Conservation (phyloP, 768 basidiomycete genomes). For the Leccinum fibrillosum region DNA sequence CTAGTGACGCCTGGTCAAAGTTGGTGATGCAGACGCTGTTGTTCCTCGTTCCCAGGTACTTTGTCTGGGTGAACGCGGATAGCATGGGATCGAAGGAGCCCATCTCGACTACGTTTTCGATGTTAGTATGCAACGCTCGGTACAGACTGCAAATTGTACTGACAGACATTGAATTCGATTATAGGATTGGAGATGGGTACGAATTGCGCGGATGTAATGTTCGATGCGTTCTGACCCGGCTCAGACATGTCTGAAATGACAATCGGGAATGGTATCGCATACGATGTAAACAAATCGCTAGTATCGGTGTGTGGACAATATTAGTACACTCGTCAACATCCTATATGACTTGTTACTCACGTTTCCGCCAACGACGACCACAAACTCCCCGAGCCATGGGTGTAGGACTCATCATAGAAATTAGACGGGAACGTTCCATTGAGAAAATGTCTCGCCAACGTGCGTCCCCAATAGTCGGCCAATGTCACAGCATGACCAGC, state of each 20-base stretch:
- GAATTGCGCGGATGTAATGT: conserved; percentile 15
- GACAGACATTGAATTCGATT: conserved; percentile 36
- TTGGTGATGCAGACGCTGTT: conserved; percentile 30
- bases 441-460: conserved; percentile 35
- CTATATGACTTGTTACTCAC: conserved; percentile 20
- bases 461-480: conserved; percentile 26
- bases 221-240: conserved; percentile 23
- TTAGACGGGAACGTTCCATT: conserved; percentile 35
- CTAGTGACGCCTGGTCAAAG: conserved; percentile 33
- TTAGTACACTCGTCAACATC: background rate
- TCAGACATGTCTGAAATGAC: conserved; percentile 28
- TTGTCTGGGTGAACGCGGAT: conserved; percentile 43
- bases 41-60: conserved; percentile 42
- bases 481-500: conserved; percentile 31
- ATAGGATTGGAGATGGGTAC: conserved; percentile 32
- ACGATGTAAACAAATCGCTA: conserved; percentile 33
- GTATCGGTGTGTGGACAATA: background rate
- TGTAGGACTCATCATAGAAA: conserved; percentile 27
- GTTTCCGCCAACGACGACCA: conserved; percentile 33
- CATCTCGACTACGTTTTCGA: conserved; percentile 32
- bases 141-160: conserved; percentile 2
- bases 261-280: conserved; percentile 41
- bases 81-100: conserved; percentile 42
- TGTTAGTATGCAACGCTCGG: background rate
- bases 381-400: conserved; percentile 34